Conservation (phyloP, 2,329 filamentous ascomycete genomes). For the Exophiala sp. region DNA sequence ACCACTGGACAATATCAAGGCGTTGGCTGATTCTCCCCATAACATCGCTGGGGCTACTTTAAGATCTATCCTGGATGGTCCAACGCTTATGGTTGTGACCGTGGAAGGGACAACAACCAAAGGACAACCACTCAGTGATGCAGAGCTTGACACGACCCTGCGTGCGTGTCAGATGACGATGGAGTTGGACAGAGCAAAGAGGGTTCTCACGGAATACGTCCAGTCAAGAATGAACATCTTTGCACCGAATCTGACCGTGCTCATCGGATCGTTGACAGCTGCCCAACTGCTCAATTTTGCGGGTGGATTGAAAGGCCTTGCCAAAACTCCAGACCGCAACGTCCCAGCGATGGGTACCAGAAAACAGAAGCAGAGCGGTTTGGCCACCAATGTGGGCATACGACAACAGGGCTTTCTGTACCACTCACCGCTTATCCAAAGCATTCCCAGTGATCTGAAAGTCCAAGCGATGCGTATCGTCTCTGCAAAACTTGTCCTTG, state of each 20-base stretch:
- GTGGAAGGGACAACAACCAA: constrained; percentile 90
- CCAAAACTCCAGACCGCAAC: constrained; percentile 91
- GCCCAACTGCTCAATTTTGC: constrained; percentile 95
- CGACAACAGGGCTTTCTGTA: constrained; percentile 92
- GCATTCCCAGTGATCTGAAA: constrained; percentile 80
- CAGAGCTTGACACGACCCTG: constrained; percentile 70
- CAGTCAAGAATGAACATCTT: constrained; percentile 96
- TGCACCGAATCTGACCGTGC: constrained; percentile 84
- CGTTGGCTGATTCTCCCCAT: constrained; percentile 69
- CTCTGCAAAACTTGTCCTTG: constrained; percentile 88
- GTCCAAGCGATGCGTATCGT: constrained; percentile 94
- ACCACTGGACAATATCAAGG: constrained; percentile 82
- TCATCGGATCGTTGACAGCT: constrained; percentile 88
- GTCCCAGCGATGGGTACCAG: constrained; percentile 87
- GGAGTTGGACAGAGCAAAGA: constrained; percentile 82
- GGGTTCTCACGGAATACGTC: constrained; percentile 84
- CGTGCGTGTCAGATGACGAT: constrained; percentile 84
- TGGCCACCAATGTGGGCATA: constrained; percentile 89
- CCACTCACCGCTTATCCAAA: constrained; percentile 82
- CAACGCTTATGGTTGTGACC: constrained; percentile 90
- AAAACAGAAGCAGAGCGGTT: constrained; percentile 72
- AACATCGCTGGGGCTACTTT: constrained; percentile 75
- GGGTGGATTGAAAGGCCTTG: constrained; percentile 81
- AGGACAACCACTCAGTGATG: constrained; percentile 70
- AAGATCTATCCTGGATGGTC: constrained; percentile 77